Base-by-base conservation (phyloP, 768 basidiomycete species). In the Termitomyces titanicus region DNA sequence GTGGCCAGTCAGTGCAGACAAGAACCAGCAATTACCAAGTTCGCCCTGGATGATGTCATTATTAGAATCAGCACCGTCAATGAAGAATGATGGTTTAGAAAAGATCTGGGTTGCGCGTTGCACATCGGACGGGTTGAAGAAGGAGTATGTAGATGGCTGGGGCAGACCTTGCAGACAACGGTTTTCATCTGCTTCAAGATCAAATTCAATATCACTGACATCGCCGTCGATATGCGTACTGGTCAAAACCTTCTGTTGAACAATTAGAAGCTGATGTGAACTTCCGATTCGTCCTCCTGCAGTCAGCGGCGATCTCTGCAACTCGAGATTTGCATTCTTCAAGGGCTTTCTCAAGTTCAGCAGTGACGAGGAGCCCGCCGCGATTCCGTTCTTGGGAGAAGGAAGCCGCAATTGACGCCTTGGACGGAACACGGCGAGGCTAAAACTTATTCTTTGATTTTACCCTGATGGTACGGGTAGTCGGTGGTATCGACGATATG, bases 1-100 rank as follows among this genome's bases (percentile, higher is more conserved):
- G 77, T 78, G 2, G 80, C 76, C 47, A 83, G 63, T 0, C n/a
- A n/a, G 63, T 0, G 81, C 82, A 11, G 77, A 77, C 12, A 83
- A 63, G 59, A 84, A 79, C 74, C 79, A 83, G 56, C 81, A 83
- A 59, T 82, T 74, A 0, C 77, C 78, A 11, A 82, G 56, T 2
- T 43, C 56, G 1, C 82, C 81, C 68, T 83, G 81, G 3, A 72
- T 68, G 25, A 80, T 75, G 58, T 80, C 78, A 33, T 69, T n/a
- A n/a, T n/a, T 74, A 1, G 76, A 72, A 54, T 70, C 65, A 3
- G 73, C 68, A 7, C 75, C 79, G 50, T 75, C 72, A 24, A 75
- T 61, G 64, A 78, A 80, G 63, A 83, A 83, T 6, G 71, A 67
- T 0, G 82, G 79, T 1, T 80, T 70, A 10, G 79, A 71, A 51